Evolutionary conservation across 2,329 filamentous ascomycete genomes (phyloP).

Genomic region (Mycosphaerella arachidis): DNA sequence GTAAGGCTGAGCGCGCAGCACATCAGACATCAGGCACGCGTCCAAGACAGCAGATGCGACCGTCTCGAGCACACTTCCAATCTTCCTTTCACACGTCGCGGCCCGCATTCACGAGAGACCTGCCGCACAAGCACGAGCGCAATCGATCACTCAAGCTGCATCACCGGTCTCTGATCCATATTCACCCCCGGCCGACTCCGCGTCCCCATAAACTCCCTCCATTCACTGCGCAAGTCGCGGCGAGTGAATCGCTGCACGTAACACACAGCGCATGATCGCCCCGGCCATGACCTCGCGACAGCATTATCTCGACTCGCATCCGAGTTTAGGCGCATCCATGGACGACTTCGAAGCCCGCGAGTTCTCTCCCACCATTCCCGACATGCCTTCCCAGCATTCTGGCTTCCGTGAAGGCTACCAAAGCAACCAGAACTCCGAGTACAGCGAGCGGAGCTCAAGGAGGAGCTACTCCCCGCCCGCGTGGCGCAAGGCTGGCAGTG

Average conservation of each 20-base stretch:
- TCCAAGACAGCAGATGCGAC: not conserved
- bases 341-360: constrained; percentile 58
- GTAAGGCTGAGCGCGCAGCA: not conserved
- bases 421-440: constrained; percentile 41
- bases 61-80: not conserved
- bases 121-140: not conserved
- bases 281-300: constrained; percentile 18
- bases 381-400: constrained; percentile 57
- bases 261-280: not conserved
- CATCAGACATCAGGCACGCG: not conserved
- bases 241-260: not conserved
- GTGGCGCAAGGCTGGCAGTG: constrained; percentile 56
- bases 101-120: not conserved
- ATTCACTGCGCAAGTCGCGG: not conserved
- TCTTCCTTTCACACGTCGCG: not conserved
- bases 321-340: constrained; percentile 56
- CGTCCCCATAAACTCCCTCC: not conserved
- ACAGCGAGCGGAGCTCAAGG: constrained; percentile 42
- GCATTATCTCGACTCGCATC: constrained; percentile 42
- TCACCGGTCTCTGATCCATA: not conserved
- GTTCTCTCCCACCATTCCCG: constrained; percentile 51
- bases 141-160: not conserved
- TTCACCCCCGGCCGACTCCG: not conserved
- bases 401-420: constrained; percentile 48
- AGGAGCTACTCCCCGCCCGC: constrained; percentile 64